Base-by-base conservation (phyloP, 495 filamentous ascomycete genomes). In the Halenospora varia region DNA sequence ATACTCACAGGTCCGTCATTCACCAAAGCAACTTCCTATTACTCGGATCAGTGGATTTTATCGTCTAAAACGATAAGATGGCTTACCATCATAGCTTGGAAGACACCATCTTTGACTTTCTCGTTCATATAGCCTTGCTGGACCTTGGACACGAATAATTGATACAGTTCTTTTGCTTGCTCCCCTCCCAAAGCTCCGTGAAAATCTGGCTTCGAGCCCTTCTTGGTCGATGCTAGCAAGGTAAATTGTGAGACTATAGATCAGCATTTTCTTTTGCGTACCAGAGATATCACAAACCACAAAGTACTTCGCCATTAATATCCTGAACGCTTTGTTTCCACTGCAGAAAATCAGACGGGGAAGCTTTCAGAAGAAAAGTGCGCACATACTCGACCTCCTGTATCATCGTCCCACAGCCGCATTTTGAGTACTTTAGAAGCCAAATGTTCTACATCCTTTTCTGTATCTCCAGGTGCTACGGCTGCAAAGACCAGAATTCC, bases 181-280 rank as follows among this genome's bases (percentile, higher is more conserved):
- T 88, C 80, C 20, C 85, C 84, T 29, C 81, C 81, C 59, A 92
- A 83, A 13, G 95, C 93, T 19, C 88, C 88, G 68, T 96, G 95
- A 63, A 99, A 99, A 68, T 95, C 88, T 13, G 95, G 95, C 70
- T 96, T 96, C 66, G 82, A 89, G 59, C 93, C 93, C 71, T 97
- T 97, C 70, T 92, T 96, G 29, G 91, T 90, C 46, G 86, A 87
- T 51, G 89, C 95, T 41, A 93, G 84, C 26, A 99, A 83, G 10
- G 95, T 99, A 66, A 99, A 99, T 71, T 99, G 95, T 9, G 95
- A 97, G n/a, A 99, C 95, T 92, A 68, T 20, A 41, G 13, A 25
- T 26, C n/a, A 22, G 15, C 23, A 53, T n/a, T 10, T 22, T 1
- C 25, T 26, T 40, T 22, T 41, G n/a, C 4, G 26, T 20, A 19